A percentile compares a stretch with the other conserved stretches of the same genome.
These are phyloP conservation scores for Neurospora terricola DNA, from an alignment of 495 filamentous ascomycete genomes.

Conservation along the genomic window DNA sequence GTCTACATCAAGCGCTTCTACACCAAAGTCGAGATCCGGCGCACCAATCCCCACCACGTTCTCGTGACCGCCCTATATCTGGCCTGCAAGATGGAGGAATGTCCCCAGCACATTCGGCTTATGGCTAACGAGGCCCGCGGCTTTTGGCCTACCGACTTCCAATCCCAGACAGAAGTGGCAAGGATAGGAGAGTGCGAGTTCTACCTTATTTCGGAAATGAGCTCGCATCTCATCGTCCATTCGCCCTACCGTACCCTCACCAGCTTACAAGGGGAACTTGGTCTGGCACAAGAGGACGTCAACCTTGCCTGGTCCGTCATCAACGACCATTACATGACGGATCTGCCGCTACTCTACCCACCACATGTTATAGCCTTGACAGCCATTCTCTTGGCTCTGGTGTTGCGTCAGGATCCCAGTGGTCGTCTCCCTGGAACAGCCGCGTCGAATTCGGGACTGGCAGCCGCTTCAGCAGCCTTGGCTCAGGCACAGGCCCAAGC, in stretches of 20 bases:
- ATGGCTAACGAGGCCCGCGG: slow-evolving; percentile 77
- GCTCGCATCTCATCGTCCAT: slow-evolving; percentile 86
- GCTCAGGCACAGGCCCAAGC: slow-evolving; percentile 29
- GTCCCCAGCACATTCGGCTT: slow-evolving; percentile 87
- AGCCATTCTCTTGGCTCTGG: slow-evolving; percentile 76
- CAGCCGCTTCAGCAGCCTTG: slow-evolving; percentile 29
- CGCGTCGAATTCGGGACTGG: slow-evolving; percentile 23
- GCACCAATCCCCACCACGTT: slow-evolving; percentile 88
- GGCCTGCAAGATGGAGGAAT: slow-evolving; percentile 98
- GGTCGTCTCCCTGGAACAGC: background rate
- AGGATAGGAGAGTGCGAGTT: slow-evolving; percentile 96
- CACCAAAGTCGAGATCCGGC: slow-evolving; percentile 78
- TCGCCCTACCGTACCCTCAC: slow-evolving; percentile 91
- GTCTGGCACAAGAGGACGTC: slow-evolving; percentile 66
- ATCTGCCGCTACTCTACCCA: slow-evolving; percentile 76
- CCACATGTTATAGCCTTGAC: slow-evolving; percentile 88
- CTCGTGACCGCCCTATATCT: slow-evolving; percentile 87
- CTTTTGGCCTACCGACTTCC: slow-evolving; percentile 82
- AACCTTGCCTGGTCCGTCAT: slow-evolving; percentile 76
- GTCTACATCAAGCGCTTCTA: slow-evolving; percentile 93
- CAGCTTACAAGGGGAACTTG: slow-evolving; percentile 58
- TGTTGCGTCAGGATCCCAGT: slow-evolving; percentile 44
- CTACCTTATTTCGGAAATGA: slow-evolving; percentile 88
- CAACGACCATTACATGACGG: slow-evolving; percentile 94
- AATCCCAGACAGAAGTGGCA: slow-evolving; percentile 61